Evolutionary conservation across 768 basidiomycete genomes (phyloP).

Genomic region (Tephrocybe sp.): DNA sequence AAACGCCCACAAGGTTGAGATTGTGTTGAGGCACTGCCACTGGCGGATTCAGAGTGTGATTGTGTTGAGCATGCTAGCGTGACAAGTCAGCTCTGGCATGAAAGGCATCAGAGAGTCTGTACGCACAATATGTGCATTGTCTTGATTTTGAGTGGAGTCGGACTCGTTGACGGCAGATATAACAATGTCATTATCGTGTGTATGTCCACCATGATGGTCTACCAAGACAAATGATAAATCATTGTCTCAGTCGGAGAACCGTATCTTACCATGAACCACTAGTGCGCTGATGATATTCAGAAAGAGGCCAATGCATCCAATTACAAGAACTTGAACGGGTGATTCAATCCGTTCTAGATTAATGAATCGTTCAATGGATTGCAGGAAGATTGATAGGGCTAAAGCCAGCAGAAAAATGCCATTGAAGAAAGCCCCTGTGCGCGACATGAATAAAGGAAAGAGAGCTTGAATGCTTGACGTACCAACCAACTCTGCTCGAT

Average conservation of each 20-base stretch:
- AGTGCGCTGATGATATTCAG: slow-evolving; percentile 48
- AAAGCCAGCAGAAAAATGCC: slow-evolving; percentile 12
- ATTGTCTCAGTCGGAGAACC: neutral
- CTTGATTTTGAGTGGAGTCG: slow-evolving; percentile 19
- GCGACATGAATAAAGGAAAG: slow-evolving; percentile 33
- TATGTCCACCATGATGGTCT: slow-evolving; percentile 37
- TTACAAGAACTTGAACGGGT: slow-evolving; percentile 44
- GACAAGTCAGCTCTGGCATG: neutral
- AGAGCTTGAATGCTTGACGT: slow-evolving; percentile 43
- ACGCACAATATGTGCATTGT: slow-evolving; percentile 27
- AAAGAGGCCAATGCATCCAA: slow-evolving; percentile 45
- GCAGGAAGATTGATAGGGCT: slow-evolving; percentile 15
- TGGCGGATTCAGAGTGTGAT: slow-evolving; percentile 44
- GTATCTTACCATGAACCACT: slow-evolving; percentile 42
- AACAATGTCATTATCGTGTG: slow-evolving; percentile 26
- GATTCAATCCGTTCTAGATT: slow-evolving; percentile 40
- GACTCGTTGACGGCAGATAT: slow-evolving; percentile 6
- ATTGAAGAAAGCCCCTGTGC: slow-evolving; percentile 13
- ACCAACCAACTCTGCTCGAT: slow-evolving; percentile 56
- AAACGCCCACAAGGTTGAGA: slow-evolving; percentile 44
- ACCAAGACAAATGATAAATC: slow-evolving; percentile 1
- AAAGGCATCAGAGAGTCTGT: neutral
- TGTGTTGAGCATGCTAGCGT: slow-evolving; percentile 44
- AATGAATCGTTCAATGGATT: slow-evolving; percentile 54
- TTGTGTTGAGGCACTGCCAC: slow-evolving; percentile 32